Base-by-base conservation (phyloP, 768 basidiomycete species). In the Xanthoconium stramineum region DNA sequence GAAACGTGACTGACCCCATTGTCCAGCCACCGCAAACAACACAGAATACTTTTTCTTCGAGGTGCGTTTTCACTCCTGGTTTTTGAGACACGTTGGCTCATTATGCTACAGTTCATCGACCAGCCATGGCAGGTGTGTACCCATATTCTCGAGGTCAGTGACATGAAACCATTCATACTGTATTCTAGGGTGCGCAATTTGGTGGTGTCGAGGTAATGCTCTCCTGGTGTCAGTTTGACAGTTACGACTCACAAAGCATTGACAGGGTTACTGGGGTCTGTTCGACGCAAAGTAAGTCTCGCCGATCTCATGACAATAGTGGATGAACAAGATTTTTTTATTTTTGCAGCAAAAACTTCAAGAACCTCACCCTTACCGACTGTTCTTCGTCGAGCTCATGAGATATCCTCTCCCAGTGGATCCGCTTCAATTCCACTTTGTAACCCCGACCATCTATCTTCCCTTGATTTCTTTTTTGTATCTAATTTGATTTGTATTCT, bases 11-110 rank as follows among this genome's bases (percentile, higher is more conserved):
- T 60, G 42, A 72, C 43, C n/a, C 17, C 17, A 12, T 37, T 17
- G 17, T 50, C 10, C 50, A 67, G 89, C 95, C 0, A 97, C 94
- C 69, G 58, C 69, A 17, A 94, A 94, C 58, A 81, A 82, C 13
- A 94, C 90, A 1, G 76, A 82, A 15, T 96, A 96, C 74, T 97
- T 94, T 81, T 95, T 83, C 77, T 92, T 93, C 57, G 89, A 89
- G 78, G 82, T 83, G 17, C 8, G 70, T 60, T 48, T 47, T 24
- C n/a, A 35, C 50, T 40, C 29, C 38, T 30, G 19, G 32, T 36
- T 20, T 50, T 61, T 29, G 4, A 30, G 45, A 19, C 43, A 58
- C 40, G 4, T 33, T n/a, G 19, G 3, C 38, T 57, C 52, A 60
- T 24, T 11, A 19, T 54, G 14, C 5, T 29, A 20, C 49, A 91